A percentile compares a stretch with the other conserved stretches of the same genome.
These are phyloP conservation scores for Hordeum marinum DNA, from an alignment of 176 grass and related monocot species.

Conservation along the genomic window DNA sequence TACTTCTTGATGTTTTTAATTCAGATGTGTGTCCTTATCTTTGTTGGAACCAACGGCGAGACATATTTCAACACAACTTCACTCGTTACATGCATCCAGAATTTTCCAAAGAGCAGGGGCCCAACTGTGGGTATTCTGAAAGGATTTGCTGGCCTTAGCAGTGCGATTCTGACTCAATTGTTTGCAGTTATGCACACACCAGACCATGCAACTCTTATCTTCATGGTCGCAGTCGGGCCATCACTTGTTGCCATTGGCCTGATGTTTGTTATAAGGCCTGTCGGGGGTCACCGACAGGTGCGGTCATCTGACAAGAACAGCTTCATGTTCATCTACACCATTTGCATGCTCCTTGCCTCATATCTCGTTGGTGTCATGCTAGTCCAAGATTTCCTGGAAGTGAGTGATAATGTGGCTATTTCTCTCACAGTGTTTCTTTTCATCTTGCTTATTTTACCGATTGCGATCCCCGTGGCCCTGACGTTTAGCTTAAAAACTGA, in stretches of 20 bases:
- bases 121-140: conserved; percentile 86
- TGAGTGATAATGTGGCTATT: conserved; percentile 36
- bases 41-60: conserved; percentile 84
- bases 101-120: conserved; percentile 88
- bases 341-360: conserved; percentile 82
- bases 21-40: conserved; percentile 87
- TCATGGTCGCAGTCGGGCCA: conserved; percentile 79
- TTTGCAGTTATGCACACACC: conserved; percentile 73
- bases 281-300: conserved; percentile 70
- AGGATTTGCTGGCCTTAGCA: conserved; percentile 87
- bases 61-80: conserved; percentile 88
- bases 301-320: conserved; percentile 72
- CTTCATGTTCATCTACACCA: conserved; percentile 73
- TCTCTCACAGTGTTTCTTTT: conserved; percentile 58
- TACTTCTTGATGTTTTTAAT: background rate
- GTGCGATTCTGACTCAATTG: conserved; percentile 76
- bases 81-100: conserved; percentile 87
- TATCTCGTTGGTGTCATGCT: conserved; percentile 89
- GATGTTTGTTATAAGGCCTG: conserved; percentile 89
- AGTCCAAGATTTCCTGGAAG: conserved; percentile 65
- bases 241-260: conserved; percentile 68
- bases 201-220: conserved; percentile 60
- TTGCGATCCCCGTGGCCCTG: conserved; percentile 59
- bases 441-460: conserved; percentile 51
- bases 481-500: conserved; percentile 53